Base-by-base conservation (phyloP, 2,329 filamentous ascomycete species). In the Fusarium sp. region DNA sequence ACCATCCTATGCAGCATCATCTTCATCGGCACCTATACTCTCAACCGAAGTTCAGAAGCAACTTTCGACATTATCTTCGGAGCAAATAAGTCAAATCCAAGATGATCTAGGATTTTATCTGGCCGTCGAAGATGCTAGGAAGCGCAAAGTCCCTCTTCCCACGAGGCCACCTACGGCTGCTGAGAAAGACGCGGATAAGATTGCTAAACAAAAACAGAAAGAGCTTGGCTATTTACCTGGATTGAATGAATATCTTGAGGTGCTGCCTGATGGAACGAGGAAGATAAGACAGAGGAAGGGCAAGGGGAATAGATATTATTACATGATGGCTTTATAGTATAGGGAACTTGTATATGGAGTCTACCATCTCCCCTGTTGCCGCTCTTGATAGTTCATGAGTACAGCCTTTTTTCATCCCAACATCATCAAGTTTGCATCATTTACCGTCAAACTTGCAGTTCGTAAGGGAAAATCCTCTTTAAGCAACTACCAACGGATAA, bases 21-120 rank as follows among this genome's bases (percentile, higher is more conserved):
- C 46, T 1, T 14, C 45, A 1, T 56, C 55, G 3, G n/a, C 8
- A 41, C 8, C 21, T 4, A 1, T 9, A 6, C 4, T 19, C 11
- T 12, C 25, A 10, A 41, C 4, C 7, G 7, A 14, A 4, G 41
- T 48, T 18, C 48, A 57, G 10, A 56, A 63, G 4, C 54, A 69
- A 6, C 13, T 69, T 7, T 56, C 25, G 3, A 23, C 37, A 2
- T 23, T 69, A 19, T 66, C 65, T 16, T 19, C 60, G 0, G 65
- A 69, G 6, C 52, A 49, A 14, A 12, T 69, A 5, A 42, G 52
- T 1, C 66, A 69, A 6, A 69, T 69, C 14, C 65, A 69, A 2
- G 66, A 69, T n/a, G 66, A 69, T n/a, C 7, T 69, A 0, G 66
- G 66, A 11, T 69, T 69, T 14, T 46, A 49, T 6, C 31, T 66